These are phyloP conservation scores for Gyrodon lividus DNA, from an alignment of 768 basidiomycete genomes.

Conservation along the genomic window DNA sequence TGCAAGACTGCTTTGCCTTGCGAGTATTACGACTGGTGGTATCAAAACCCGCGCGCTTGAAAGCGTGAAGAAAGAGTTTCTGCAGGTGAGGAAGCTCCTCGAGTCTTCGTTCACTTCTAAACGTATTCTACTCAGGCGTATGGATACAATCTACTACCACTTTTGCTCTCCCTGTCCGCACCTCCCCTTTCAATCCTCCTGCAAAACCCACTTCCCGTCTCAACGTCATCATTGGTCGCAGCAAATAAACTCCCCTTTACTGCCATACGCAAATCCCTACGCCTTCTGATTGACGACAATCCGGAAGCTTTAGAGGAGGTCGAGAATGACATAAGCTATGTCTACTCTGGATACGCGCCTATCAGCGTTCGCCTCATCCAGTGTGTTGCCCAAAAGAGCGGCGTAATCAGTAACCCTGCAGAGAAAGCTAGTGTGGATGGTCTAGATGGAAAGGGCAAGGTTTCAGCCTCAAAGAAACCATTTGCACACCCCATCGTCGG, in stretches of 20 bases:
- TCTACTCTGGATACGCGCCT: slow-evolving; percentile 97
- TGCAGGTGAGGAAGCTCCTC: slow-evolving; percentile 55
- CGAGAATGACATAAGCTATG: slow-evolving; percentile 93
- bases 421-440: slow-evolving; percentile 46
- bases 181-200: slow-evolving; percentile 68
- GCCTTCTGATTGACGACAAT: slow-evolving; percentile 89
- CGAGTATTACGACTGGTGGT: slow-evolving; percentile 80
- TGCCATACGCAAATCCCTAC: slow-evolving; percentile 74
- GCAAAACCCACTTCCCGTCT: slow-evolving; percentile 64
- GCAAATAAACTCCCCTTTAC: slow-evolving; percentile 69
- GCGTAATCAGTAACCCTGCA: slow-evolving; percentile 79
- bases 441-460: slow-evolving; percentile 39
- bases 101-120: background rate
- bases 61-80: slow-evolving; percentile 84
- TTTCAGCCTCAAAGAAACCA: slow-evolving; percentile 46
- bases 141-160: slow-evolving; percentile 69
- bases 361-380: slow-evolving; percentile 90
- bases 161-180: slow-evolving; percentile 62
- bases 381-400: slow-evolving; percentile 88
- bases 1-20: slow-evolving; percentile 80
- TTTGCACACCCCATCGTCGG: slow-evolving; percentile 91
- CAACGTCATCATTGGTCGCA: slow-evolving; percentile 39
- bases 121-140: slow-evolving; percentile 52
- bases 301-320: slow-evolving; percentile 74
- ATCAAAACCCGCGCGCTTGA: slow-evolving; percentile 87